Evolutionary conservation across 2,329 filamentous ascomycete species (phyloP).

Genomic region (Cordyceps cicadae): DNA sequence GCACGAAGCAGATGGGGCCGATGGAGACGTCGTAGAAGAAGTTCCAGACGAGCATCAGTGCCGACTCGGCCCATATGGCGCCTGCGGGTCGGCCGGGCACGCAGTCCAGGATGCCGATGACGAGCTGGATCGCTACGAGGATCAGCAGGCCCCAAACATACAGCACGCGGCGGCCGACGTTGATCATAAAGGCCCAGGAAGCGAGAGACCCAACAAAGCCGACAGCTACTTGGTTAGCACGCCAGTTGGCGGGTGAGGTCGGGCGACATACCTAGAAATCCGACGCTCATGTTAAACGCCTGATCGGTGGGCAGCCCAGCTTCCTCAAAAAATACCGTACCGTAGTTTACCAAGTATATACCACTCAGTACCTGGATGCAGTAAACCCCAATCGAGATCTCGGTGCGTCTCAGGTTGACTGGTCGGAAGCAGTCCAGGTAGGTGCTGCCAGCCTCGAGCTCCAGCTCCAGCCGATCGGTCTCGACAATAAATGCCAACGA

Average conservation of each 20-base stretch:
- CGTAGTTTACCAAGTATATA: slow-evolving; percentile 56
- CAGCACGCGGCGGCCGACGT: slow-evolving; percentile 30
- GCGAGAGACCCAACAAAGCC: slow-evolving; percentile 31
- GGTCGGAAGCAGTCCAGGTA: slow-evolving; percentile 42
- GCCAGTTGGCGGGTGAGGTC: too few species aligned
- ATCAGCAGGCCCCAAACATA: slow-evolving; percentile 35
- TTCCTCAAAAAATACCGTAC: slow-evolving; percentile 32
- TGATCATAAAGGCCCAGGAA: slow-evolving; percentile 30
- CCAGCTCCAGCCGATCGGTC: slow-evolving; percentile 32
- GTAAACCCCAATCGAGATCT: slow-evolving; percentile 46
- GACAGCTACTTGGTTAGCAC: slow-evolving; percentile 25
- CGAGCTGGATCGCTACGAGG: slow-evolving; percentile 34
- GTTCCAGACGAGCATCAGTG: slow-evolving; percentile 31
- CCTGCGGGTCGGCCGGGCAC: slow-evolving; percentile 21
- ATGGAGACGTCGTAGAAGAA: slow-evolving; percentile 29
- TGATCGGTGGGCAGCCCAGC: slow-evolving; percentile 32
- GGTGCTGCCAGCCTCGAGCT: slow-evolving; percentile 29
- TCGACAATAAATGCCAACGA: slow-evolving; percentile 21
- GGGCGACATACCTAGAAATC: slow-evolving; percentile 1
- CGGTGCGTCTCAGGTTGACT: slow-evolving; percentile 35
- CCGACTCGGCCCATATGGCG: slow-evolving; percentile 26
- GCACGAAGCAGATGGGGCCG: slow-evolving; percentile 39
- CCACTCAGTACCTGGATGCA: slow-evolving; percentile 55
- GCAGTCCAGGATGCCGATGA: slow-evolving; percentile 44
- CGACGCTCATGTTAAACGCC: slow-evolving; percentile 21